Base-by-base conservation (phyloP, 2,329 filamentous ascomycete genomes). In the Botryotinia narcissicola region DNA sequence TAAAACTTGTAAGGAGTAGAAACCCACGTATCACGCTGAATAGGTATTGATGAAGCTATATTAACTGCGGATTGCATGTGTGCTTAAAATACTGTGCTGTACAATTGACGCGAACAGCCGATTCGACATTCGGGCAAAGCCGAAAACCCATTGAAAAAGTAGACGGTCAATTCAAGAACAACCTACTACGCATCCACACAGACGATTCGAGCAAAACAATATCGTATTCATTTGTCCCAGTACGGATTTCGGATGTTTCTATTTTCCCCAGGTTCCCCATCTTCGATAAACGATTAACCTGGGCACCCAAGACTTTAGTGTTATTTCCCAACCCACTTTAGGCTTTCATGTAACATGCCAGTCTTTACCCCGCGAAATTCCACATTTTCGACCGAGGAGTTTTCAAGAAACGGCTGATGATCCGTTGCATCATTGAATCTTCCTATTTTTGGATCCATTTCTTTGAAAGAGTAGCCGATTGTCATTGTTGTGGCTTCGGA, bases 361-460 rank as follows among this genome's bases (percentile, higher is more conserved):
- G 40, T 64, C 61, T 29, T 46, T 64, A 70, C 67, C 67, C 67
- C 67, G 67, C 67, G 51, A 59, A 44, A 32, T n/a, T 32, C 67
- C 37, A 44, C 37, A 59, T 48, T 42, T 70, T 59, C n/a, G 61
- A 29, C 67, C 67, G 51, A 70, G 67, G 67, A 59, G 25, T 9
- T 59, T 69, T 69, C 25, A 29, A n/a, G 14, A 22, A 57, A 69
- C 48, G 16, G 29, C 35, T 22, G n/a, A 46, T 18, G 22, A 64
- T 40, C 40, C 12, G 20, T 46, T 20, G 29, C 40, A 44, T 42
- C n/a, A 46, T 64, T 12, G 3, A 20, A 42, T 25, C 25, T 42
- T 57, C 51, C 37, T 44, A n/a, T 29, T 14, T 63, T 63, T 44
- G n/a, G 8, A 20, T 44, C 12, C 25, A 4, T 46, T 4, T 20